These are phyloP conservation scores for Dactylonectria macrodidyma DNA, from an alignment of 2,329 filamentous ascomycete genomes.

Conservation along the genomic window DNA sequence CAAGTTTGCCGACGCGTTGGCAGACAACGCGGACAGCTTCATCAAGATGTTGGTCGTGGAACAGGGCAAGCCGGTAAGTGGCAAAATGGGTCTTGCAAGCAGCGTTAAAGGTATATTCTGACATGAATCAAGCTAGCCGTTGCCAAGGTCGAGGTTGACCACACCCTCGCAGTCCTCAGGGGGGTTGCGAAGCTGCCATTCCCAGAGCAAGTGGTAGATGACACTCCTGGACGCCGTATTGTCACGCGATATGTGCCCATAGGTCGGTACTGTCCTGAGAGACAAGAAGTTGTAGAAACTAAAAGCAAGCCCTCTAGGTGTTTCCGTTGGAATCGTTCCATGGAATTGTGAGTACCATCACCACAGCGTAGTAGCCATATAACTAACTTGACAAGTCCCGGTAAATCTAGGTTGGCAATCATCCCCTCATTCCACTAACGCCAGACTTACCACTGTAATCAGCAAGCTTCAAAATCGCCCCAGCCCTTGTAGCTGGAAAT, in stretches of 20 bases:
- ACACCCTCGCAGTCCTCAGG: slow-evolving; percentile 8
- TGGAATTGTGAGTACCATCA: slow-evolving; percentile 21
- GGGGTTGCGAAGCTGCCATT: slow-evolving; percentile 16
- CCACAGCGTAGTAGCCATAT: background rate
- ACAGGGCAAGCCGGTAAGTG: slow-evolving; percentile 27
- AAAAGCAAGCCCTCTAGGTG: background rate
- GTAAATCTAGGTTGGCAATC: background rate
- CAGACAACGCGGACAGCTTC: slow-evolving; percentile 33
- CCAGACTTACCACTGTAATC: slow-evolving; percentile 56
- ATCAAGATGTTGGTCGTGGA: slow-evolving; percentile 26
- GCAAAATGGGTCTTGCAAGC: background rate
- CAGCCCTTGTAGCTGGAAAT: slow-evolving; percentile 70
- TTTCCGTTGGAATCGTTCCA: slow-evolving; percentile 25
- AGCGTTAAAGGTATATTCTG: background rate
- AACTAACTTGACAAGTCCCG: slow-evolving; percentile 8
- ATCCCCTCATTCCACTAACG: background rate
- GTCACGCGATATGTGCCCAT: slow-evolving; percentile 25
- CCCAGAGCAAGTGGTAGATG: slow-evolving; percentile 23
- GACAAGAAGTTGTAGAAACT: background rate
- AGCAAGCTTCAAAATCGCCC: slow-evolving; percentile 71
- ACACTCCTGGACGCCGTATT: slow-evolving; percentile 14
- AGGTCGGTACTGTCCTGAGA: background rate
- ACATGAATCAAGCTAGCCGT: background rate
- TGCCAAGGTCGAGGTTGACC: background rate
- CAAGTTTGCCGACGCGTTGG: slow-evolving; percentile 15